Base-by-base conservation (phyloP, 495 filamentous ascomycete genomes). In the Aspergillus indologenus region DNA sequence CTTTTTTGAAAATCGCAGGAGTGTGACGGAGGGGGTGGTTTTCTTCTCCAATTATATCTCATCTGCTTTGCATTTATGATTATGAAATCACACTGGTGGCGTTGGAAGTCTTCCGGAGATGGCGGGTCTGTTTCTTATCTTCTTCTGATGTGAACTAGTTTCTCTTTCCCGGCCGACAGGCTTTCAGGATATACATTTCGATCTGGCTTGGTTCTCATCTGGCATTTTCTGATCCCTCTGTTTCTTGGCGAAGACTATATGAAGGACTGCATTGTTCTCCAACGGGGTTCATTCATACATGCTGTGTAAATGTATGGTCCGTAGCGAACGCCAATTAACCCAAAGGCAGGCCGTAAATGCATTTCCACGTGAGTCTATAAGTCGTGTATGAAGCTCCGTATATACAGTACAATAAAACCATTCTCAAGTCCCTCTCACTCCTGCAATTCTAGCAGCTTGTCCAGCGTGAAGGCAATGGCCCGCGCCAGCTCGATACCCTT, bases 401-500 rank as follows among this genome's bases (percentile, higher is more conserved):
- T 40, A 11, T 29, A 9, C 26, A 29, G 26, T n/a, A n/a, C 26
- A 29, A 29, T 29, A 29, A 29, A 29, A 29, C n/a, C n/a, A 29
- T 29, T 9, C 20, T 20, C 19, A 29, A 24, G 21, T 20, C 20
- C 9, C 20, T n/a, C 9, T 53, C 18, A 57, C 14, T 43, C 26
- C n/a, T 45, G 42, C 53, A 55, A 3, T 8, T 53, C 56, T 46
- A 61, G 63, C n/a, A 78, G 31, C 63, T 69, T 66, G 21, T 63
- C 59, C 42, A 78, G 59, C 1, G 74, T 70, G 57, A 65, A 68
- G 17, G 64, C 57, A 45, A 79, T 62, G 12, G 71, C 69, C 54
- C 63, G 68, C 20, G 75, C 84, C 54, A 89, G 57, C 63, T 81
- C 79, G 23, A 64, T 67, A 7, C 83, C 83, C 20, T 77, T 70